Evolutionary conservation across 805 yeast species (phyloP).

Genomic region (Groenewaldozyma salmanticensis): DNA sequence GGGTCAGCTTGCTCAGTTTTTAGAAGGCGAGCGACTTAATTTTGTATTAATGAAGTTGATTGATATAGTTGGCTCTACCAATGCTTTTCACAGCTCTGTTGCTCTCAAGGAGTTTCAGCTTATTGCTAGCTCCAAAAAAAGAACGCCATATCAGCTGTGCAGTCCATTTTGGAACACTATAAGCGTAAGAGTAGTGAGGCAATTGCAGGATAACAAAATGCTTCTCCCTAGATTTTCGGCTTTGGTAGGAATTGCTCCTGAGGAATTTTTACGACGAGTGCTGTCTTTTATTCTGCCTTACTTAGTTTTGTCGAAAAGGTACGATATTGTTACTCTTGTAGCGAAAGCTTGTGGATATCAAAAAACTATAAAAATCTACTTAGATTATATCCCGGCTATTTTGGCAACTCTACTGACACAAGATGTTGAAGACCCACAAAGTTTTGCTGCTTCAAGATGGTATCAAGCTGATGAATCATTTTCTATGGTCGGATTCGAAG

Average conservation of each 20-base stretch:
- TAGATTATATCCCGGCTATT: constrained; percentile 41
- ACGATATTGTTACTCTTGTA: constrained; percentile 51
- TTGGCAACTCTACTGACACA: constrained; percentile 50
- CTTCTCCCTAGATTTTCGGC: constrained; percentile 53
- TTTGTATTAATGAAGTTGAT: constrained; percentile 55
- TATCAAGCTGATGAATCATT: constrained; percentile 44
- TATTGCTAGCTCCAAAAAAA: constrained; percentile 45
- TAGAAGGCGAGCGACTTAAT: constrained; percentile 60
- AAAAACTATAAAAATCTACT: constrained; percentile 38
- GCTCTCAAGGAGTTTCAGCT: constrained; percentile 55
- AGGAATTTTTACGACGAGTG: constrained; percentile 58
- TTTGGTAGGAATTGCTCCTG: constrained; percentile 51
- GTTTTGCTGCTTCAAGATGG: constrained; percentile 43
- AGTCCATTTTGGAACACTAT: constrained; percentile 72
- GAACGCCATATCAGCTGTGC: constrained; percentile 70
- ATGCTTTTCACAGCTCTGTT: constrained; percentile 56
- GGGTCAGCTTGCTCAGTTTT: constrained; percentile 53
- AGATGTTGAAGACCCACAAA: constrained; percentile 38
- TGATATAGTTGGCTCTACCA: constrained; percentile 53
- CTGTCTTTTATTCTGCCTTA: constrained; percentile 68
- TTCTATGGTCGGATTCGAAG: constrained; percentile 23
- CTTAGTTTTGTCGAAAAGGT: constrained; percentile 54
- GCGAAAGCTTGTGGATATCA: constrained; percentile 40
- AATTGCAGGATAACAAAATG: constrained; percentile 38
- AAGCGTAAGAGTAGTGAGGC: constrained; percentile 52